Evolutionary conservation across 1,284 basidiomycete genomes (phyloP), one percentile per base, ranked within the genome.

Genomic region (Ceratobasidium sp.): DNA sequence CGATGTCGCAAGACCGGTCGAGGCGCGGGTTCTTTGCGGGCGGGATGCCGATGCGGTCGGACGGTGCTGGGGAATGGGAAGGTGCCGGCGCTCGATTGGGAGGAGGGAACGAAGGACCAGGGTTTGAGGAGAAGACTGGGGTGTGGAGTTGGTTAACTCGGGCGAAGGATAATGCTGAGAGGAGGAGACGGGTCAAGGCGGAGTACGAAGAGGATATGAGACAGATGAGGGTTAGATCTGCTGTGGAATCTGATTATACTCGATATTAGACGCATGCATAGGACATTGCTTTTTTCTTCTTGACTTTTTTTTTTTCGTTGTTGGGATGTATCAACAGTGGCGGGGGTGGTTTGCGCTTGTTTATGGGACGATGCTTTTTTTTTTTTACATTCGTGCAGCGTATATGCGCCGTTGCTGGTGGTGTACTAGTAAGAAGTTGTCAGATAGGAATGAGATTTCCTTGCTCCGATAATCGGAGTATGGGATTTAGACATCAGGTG

Each of bases 181-280:
- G 33, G 27, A 60, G 33, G 57, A 60, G n/a, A 29, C 17, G 57
- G 31, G 57, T 60, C 33, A 3, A 60, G 31, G 33, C 33, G 19
- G 57, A 60, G 31, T 60, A 60, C 22, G 57, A 60, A 33, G 57
- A 60, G 57, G 57, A 60, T 36, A 60, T 60, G 57, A 60, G 33
- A 33, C 33, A 36, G 57, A 60, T 60, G 57, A 60, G 29, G 36
- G 54, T 8, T 4, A n/a, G 54, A 24, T 24, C 54, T 8, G 29
- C 29, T 3, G 57, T 60, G 14, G 57, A 60, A 27, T 36, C 31
- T 60, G 57, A 60, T 36, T 60, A 60, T 60, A 29, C 2, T 22
- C 57, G 57, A 29, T 60, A 41, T 36, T 60, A 44, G 19, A 56
- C 29, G 51, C n/a, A n/a, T n/a, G n/a, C n/a, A 48, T 51, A 48